Evolutionary conservation across 148 eudicot genomes (phyloP).

Genomic region (Chenopodium quinoa): DNA sequence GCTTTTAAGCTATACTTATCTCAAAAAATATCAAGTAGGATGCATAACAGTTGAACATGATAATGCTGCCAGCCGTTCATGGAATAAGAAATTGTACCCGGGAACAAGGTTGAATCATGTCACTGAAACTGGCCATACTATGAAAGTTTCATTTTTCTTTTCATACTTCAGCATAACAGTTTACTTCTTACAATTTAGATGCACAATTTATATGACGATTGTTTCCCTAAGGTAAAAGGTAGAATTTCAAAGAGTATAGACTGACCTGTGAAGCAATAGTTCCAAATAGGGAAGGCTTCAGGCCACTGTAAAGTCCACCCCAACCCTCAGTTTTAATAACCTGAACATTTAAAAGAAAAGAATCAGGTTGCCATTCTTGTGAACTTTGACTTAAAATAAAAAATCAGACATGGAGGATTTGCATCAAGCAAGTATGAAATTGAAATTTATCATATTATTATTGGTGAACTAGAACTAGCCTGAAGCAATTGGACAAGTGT

Average conservation of each 20-base stretch:
- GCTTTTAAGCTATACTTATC: not conserved
- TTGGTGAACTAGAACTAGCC: conserved; percentile 26
- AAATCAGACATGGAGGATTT: not conserved
- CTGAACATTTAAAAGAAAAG: conserved; percentile 32
- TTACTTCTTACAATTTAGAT: not conserved
- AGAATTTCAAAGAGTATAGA: not conserved
- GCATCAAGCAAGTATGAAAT: not conserved
- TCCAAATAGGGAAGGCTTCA: conserved; percentile 90
- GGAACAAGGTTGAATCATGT: not conserved
- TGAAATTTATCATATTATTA: too few species aligned
- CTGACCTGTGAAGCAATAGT: conserved; percentile 85
- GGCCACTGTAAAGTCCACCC: conserved; percentile 94
- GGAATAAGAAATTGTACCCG: not conserved
- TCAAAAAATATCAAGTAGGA: not conserved
- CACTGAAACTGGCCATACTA: not conserved
- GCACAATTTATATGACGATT: not conserved
- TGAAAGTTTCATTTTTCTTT: not conserved
- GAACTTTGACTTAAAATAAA: too few species aligned
- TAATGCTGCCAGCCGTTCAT: not conserved
- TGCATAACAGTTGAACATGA: not conserved
- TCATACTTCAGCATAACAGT: not conserved
- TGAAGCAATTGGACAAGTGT: conserved; percentile 59
- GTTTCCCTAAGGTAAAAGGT: not conserved
- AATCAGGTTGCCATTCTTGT: not conserved
- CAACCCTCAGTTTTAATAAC: conserved; percentile 74